Evolutionary conservation across 768 basidiomycete species (phyloP).

Genomic region (Boletellus emodensis): DNA sequence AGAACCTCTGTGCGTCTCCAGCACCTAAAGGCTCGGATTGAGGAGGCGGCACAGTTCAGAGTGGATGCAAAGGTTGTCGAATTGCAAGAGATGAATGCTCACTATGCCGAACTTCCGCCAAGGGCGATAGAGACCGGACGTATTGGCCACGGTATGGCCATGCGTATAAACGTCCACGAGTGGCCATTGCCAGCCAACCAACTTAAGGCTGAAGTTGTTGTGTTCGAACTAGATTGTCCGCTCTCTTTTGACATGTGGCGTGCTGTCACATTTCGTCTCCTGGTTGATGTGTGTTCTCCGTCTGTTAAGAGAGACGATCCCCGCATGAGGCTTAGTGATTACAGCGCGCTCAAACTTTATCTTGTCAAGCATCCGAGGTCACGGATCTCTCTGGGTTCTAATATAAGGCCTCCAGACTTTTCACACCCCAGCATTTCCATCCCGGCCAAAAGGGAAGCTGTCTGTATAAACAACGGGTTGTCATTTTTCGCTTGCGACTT

Average conservation of each 20-base stretch:
- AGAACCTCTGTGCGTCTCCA: constrained; percentile 12
- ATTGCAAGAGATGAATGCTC: too few species aligned
- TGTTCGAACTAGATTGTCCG: constrained; percentile 1
- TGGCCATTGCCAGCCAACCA: too few species aligned
- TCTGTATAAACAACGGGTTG: constrained; percentile 32
- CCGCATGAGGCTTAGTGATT: constrained; percentile 1
- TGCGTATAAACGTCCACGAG: too few species aligned
- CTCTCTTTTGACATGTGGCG: background rate
- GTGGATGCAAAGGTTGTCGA: constrained; percentile 19
- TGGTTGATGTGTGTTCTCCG: constrained; percentile 32
- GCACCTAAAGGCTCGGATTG: constrained; percentile 26
- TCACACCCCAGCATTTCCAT: constrained; percentile 30
- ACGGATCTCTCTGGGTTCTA: constrained; percentile 38
- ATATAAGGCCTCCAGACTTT: constrained; percentile 27
- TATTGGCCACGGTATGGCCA: too few species aligned
- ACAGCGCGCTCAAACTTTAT: background rate
- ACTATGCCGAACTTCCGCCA: too few species aligned
- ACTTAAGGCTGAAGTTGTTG: background rate
- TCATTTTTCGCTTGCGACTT: constrained; percentile 28
- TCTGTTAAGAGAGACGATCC: background rate
- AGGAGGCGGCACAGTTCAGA: constrained; percentile 19
- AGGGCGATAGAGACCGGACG: too few species aligned
- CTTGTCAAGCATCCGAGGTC: constrained; percentile 1
- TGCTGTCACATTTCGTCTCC: constrained; percentile 18
- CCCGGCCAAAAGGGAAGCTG: constrained; percentile 10